A percentile compares a stretch with the other conserved stretches of the same genome.
Evolutionary conservation across 148 eudicot species (phyloP).

Genomic region (Oxyria digyna): DNA sequence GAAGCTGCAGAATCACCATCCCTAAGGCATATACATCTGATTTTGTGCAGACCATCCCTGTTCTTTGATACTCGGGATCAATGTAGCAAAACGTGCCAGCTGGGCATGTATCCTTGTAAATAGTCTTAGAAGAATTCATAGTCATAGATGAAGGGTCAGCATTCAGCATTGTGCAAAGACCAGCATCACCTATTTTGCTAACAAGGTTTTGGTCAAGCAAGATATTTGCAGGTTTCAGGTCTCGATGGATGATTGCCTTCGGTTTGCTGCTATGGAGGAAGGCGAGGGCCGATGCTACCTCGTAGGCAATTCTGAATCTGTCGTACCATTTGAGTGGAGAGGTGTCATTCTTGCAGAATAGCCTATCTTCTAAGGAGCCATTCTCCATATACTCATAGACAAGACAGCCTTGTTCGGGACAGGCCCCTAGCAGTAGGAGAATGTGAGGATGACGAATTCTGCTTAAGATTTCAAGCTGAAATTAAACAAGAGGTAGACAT

Average conservation of each 20-base stretch:
- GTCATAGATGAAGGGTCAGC: conserved; percentile 18
- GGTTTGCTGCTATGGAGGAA: conserved; percentile 75
- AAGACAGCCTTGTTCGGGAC: conserved; percentile 61
- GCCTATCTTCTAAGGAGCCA: conserved; percentile 66
- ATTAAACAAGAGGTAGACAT: too few species aligned
- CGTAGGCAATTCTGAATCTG: conserved; percentile 73
- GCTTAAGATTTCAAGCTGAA: conserved; percentile 74
- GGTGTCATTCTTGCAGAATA: conserved; percentile 34
- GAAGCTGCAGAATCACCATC: conserved; percentile 55
- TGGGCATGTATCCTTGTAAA: conserved; percentile 51
- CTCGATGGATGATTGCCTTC: conserved; percentile 64
- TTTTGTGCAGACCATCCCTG: conserved; percentile 38
- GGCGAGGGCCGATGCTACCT: conserved; percentile 73
- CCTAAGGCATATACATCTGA: conserved; percentile 82
- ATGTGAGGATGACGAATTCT: conserved; percentile 75
- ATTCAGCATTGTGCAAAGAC: conserved; percentile 57
- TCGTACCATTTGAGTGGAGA: conserved; percentile 68
- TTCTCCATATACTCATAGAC: conserved; percentile 91
- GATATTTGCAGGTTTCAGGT: conserved; percentile 78
- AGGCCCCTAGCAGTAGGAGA: conserved; percentile 79
- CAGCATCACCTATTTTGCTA: conserved; percentile 89
- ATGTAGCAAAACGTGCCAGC: conserved; percentile 83
- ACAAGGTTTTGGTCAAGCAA: conserved; percentile 68
- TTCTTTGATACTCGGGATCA: conserved; percentile 84
- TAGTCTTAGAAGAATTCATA: conserved; percentile 12